Conservation (phyloP, 257 asterid genomes). For the Nicotiana undulata region DNA sequence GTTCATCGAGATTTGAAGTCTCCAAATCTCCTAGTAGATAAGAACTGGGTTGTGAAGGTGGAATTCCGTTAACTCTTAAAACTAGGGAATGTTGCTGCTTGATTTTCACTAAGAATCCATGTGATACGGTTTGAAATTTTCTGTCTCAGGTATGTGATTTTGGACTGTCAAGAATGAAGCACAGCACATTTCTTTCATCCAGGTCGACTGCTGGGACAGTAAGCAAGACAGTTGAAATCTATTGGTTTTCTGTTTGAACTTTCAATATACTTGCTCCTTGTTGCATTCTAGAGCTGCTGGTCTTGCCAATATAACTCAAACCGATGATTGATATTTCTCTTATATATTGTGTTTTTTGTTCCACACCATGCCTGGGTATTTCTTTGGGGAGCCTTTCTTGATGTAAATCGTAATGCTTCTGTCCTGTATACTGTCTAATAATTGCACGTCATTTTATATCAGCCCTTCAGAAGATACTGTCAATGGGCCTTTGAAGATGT, state of each 20-base stretch:
- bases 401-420: constrained; percentile 16
- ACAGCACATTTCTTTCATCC: constrained; percentile 93
- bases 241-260: neutral
- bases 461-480: constrained; percentile 49
- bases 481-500: constrained; percentile 46
- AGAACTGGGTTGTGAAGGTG: constrained; percentile 97
- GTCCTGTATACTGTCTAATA: constrained; percentile 28
- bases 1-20: constrained; percentile 98
- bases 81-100: neutral
- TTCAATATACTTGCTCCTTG: neutral
- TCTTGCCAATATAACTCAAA: neutral
- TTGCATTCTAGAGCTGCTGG: constrained; percentile 3
- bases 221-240: constrained; percentile 20
- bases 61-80: constrained; percentile 16
- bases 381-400: constrained; percentile 16
- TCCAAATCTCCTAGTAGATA: constrained; percentile 96
- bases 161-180: constrained; percentile 87
- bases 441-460: constrained; percentile 29
- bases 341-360: neutral
- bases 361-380: constrained; percentile 1
- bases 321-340: neutral
- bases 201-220: constrained; percentile 99
- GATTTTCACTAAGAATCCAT: neutral
- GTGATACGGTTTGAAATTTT: constrained; percentile 13
- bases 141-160: constrained; percentile 76